Evolutionary conservation across 176 grass and related monocot species (phyloP).

Genomic region (Triticum aestivum): DNA sequence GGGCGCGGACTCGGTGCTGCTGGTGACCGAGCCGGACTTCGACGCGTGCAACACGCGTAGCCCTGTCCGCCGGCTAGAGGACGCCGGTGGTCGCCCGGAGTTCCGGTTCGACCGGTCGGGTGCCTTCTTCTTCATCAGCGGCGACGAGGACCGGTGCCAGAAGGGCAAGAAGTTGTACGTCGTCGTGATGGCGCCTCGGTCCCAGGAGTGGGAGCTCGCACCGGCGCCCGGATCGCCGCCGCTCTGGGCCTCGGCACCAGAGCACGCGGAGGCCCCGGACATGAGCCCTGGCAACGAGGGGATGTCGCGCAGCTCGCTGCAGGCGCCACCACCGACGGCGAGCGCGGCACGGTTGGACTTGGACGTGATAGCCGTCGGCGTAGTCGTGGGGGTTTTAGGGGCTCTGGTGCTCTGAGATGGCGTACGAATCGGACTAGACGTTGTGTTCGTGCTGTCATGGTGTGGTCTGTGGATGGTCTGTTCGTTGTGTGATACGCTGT

Average conservation of each 20-base stretch:
- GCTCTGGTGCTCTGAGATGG: conserved; percentile 26
- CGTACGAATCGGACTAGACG: background rate
- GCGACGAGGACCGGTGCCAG: conserved; percentile 47
- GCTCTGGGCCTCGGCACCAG: conserved; percentile 26
- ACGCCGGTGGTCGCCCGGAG: conserved; percentile 40
- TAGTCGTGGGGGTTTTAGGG: background rate
- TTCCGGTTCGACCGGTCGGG: conserved; percentile 62
- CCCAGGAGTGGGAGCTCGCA: background rate
- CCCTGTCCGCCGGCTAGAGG: conserved; percentile 43
- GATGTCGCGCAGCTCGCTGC: background rate
- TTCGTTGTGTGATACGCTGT: background rate
- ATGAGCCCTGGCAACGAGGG: background rate
- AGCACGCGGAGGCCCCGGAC: conserved; percentile 21
- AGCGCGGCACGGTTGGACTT: conserved; percentile 9
- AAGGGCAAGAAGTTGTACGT: conserved; percentile 72
- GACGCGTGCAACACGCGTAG: conserved; percentile 55
- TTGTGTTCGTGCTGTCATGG: background rate
- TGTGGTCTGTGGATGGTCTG: background rate
- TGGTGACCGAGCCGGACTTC: conserved; percentile 62
- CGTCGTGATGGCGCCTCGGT: conserved; percentile 56
- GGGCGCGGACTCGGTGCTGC: conserved; percentile 42
- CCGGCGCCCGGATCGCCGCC: conserved; percentile 10
- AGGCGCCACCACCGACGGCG: conserved; percentile 36
- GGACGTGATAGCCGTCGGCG: background rate
- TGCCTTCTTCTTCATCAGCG: conserved; percentile 81